Percentiles rank a stretch among this genome's conserved stretches.
Conservation (phyloP, 2,329 filamentous ascomycete species). For the Penicillium paneum region DNA sequence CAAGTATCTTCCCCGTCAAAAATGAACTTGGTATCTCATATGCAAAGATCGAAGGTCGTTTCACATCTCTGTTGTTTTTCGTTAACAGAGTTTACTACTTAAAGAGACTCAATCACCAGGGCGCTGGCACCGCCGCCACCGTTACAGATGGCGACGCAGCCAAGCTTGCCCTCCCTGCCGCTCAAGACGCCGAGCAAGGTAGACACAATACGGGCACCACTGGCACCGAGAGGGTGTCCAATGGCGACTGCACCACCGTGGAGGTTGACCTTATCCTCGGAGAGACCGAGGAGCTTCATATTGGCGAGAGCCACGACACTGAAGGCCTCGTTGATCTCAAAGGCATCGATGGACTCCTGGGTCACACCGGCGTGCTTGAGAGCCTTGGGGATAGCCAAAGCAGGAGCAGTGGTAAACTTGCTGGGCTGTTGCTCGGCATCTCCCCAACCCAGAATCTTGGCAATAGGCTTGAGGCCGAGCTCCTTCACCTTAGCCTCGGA, state of each 20-base stretch:
- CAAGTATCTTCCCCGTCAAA: slow-evolving; percentile 2
- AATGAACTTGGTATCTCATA: slow-evolving; percentile 7
- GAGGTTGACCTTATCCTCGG: slow-evolving; percentile 85
- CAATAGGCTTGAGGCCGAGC: slow-evolving; percentile 84
- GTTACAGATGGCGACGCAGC: slow-evolving; percentile 94
- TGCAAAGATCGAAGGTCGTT: slow-evolving; percentile 17
- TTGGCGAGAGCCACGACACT: slow-evolving; percentile 94
- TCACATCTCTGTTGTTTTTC: slow-evolving; percentile 21
- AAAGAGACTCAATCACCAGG: slow-evolving; percentile 73
- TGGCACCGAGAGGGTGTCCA: slow-evolving; percentile 90
- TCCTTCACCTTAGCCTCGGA: slow-evolving; percentile 93
- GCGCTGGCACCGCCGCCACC: slow-evolving; percentile 94
- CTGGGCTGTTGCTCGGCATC: slow-evolving; percentile 87
- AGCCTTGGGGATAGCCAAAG: slow-evolving; percentile 94
- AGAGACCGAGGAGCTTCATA: slow-evolving; percentile 80
- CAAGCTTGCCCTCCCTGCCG: slow-evolving; percentile 90
- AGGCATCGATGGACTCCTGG: slow-evolving; percentile 77
- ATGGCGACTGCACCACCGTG: slow-evolving; percentile 94
- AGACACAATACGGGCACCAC: slow-evolving; percentile 87
- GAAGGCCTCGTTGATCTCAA: slow-evolving; percentile 99
- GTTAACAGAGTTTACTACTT: slow-evolving; percentile 20
- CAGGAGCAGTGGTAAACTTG: slow-evolving; percentile 93
- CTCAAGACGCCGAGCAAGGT: slow-evolving; percentile 85
- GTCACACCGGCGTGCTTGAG: slow-evolving; percentile 87
- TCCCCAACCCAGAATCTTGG: slow-evolving; percentile 96